Evolutionary conservation across 2,329 filamentous ascomycete genomes (phyloP), one percentile per base, ranked within the genome.

Genomic region (Cladosporium sp.): DNA sequence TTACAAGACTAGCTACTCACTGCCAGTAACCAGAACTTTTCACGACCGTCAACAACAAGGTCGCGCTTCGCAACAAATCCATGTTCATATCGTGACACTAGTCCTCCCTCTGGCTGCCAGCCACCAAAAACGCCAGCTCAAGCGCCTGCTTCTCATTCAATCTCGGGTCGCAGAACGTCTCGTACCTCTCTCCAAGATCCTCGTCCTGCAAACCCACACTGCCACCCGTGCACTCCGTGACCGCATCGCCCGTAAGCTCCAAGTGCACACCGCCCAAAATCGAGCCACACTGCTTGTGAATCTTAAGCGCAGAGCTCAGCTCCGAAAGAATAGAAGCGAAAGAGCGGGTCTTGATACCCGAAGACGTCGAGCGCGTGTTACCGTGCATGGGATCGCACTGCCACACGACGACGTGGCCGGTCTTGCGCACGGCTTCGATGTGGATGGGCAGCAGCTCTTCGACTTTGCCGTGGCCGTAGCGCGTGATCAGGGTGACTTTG

Each of bases 331-430:
- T 97, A 76, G 95, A 91, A 68, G 86, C 87, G 83, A 99, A 99
- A 64, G 91, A 89, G 18, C 95, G 87, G 1, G 95, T 99, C 83
- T 99, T 99, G 80, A 97, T 87, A 28, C 93, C 93, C 0, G 86
- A 82, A 0, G 87, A 85, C 0, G 91, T 94, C 57, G 83, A 82
- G 57, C 84, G 82, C 0, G 86, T 88, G 76, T 89, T 89, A 32
- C 95, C 95, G 80, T 99, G 95, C 95, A 99, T 99, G 25, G 95
- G 95, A 79, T 99, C 95, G 80, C 94, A 98, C 81, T 98, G 95
- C 94, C 94, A 98, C 72, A 97, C 92, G 4, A 96, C 92, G 25
- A 84, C 73, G 74, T 90, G 88, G 0, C 85, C 92, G 65, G 91
- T 93, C 72, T 84, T 84, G 77, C 95, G 90, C 28, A 99, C 94